phyloP scores from a whole-genome alignment of 805 yeast species.

The Saccharomyces paradoxus region DNA sequence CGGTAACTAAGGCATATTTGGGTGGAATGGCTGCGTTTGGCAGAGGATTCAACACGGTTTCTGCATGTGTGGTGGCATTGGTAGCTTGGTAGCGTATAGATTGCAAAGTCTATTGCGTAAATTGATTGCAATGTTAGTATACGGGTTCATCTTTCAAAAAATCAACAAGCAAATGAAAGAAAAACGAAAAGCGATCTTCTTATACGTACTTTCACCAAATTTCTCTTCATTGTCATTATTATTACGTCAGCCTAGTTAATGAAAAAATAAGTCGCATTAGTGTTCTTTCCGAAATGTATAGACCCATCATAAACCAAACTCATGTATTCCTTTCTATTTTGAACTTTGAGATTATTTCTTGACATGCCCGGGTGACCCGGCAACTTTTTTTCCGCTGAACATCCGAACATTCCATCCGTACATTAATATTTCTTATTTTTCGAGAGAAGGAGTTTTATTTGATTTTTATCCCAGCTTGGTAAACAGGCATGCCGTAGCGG shows the following conservation, averaged over 20 bases:
- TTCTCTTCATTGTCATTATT: neutral
- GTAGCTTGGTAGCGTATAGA: slow-evolving; percentile 11
- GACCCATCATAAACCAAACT: neutral
- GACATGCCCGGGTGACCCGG: neutral
- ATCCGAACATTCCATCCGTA: neutral
- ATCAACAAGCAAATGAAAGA: neutral
- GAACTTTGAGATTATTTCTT: neutral
- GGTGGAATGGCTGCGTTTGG: slow-evolving; percentile 44
- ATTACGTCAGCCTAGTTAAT: neutral
- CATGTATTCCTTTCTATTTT: neutral
- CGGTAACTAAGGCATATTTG: slow-evolving; percentile 62
- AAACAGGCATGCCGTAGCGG: neutral
- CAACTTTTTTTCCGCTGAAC: neutral
- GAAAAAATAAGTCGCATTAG: neutral
- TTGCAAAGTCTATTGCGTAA: slow-evolving; percentile 3
- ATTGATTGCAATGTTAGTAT: slow-evolving; percentile 1
- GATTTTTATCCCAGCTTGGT: neutral
- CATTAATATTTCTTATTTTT: neutral
- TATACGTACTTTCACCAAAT: neutral
- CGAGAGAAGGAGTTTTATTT: too few species aligned
- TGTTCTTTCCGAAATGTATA: neutral
- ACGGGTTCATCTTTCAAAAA: neutral
- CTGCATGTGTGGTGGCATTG: slow-evolving; percentile 1
- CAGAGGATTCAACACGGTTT: slow-evolving; percentile 1
- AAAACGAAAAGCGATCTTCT: neutral